Evolutionary conservation across 495 filamentous ascomycete genomes (phyloP).

Genomic region (Parmelia sp.): DNA sequence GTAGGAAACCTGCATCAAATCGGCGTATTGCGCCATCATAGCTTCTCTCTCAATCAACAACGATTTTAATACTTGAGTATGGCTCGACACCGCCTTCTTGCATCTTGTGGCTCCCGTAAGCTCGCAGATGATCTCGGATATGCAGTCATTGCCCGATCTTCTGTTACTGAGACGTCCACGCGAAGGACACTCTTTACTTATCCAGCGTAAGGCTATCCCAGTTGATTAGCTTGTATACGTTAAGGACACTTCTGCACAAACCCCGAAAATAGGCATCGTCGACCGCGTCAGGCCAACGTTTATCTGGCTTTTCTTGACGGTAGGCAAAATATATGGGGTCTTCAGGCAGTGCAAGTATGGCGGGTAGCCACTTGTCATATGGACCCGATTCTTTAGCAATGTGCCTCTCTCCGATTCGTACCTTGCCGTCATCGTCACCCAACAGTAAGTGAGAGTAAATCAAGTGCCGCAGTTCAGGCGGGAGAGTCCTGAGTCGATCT

Average conservation of each 20-base stretch:
- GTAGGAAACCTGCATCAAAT: background rate
- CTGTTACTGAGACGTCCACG: no score
- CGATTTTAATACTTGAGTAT: background rate
- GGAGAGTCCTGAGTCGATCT: background rate
- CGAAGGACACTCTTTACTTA: background rate
- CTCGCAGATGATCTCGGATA: background rate
- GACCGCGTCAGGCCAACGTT: background rate
- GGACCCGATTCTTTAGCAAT: background rate
- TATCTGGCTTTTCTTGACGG: background rate
- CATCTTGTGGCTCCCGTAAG: background rate
- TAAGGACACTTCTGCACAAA: background rate
- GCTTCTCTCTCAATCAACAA: background rate
- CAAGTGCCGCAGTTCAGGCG: background rate
- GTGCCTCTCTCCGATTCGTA: background rate
- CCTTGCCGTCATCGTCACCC: background rate
- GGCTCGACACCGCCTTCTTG: background rate
- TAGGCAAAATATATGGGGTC: background rate
- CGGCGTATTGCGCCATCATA: background rate
- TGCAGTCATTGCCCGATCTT: background rate
- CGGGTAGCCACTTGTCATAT: background rate
- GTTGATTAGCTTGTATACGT: background rate
- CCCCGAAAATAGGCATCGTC: background rate
- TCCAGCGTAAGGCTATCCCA: background rate
- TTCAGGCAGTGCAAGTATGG: background rate
- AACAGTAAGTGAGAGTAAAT: background rate